A percentile compares a stretch with the other conserved stretches of the same genome.
Conservation (phyloP, 176 grass and related monocot species). For the Aegilops speltoides region DNA sequence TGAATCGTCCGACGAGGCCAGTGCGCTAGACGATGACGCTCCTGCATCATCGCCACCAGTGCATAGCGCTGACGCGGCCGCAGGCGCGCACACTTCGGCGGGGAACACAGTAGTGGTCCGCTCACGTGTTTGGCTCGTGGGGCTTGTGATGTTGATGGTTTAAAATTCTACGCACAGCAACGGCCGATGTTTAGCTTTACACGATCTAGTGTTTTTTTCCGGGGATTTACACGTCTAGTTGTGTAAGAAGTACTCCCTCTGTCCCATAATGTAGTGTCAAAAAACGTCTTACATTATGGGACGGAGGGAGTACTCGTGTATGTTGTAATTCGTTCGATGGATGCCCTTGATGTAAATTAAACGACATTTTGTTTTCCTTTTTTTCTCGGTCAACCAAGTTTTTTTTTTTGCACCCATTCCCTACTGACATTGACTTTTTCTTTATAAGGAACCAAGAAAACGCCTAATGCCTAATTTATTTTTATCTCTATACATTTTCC, state of each 20-base stretch:
- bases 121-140: conserved; percentile 23
- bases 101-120: neutral
- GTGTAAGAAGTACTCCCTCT: no score
- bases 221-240: neutral
- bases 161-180: neutral
- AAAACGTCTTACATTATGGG: no score
- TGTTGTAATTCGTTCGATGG: neutral
- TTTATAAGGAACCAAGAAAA: no score
- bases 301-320: neutral
- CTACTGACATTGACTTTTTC: no score
- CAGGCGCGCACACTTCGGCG: neutral
- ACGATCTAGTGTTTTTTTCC: no score
- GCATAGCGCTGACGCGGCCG: neutral
- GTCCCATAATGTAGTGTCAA: no score
- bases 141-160: conserved; percentile 26
- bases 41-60: neutral
- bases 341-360: neutral
- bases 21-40: neutral
- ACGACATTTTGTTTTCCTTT: neutral
- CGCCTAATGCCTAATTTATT: no score
- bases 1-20: neutral
- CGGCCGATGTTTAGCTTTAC: neutral
- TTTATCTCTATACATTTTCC: no score
- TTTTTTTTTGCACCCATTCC: no score
- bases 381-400: neutral